Conservation (phyloP, 305 asterid species). For the Petunia hybrid region DNA sequence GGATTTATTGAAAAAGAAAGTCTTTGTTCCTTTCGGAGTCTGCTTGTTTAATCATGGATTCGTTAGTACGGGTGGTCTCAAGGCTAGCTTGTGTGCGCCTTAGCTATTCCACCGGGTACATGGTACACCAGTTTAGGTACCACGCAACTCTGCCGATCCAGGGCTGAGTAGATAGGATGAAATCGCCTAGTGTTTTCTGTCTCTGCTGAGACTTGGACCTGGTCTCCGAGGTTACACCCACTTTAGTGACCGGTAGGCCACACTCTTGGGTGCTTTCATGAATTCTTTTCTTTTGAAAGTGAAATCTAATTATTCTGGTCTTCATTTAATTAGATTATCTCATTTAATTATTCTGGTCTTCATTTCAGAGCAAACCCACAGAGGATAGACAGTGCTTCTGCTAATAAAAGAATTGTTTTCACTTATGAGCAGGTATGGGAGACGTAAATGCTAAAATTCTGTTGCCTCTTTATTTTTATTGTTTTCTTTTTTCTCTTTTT, state of each 20-base stretch:
- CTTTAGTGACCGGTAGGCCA: too few species aligned
- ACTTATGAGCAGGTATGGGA: slow-evolving; percentile 87
- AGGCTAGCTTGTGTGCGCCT: too few species aligned
- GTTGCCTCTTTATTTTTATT: slow-evolving; percentile 25
- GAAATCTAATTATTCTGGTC: background rate
- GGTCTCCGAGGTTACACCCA: background rate
- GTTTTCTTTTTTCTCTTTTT: background rate
- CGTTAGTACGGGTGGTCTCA: too few species aligned
- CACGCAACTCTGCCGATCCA: too few species aligned
- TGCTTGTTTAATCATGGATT: too few species aligned
- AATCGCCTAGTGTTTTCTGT: too few species aligned
- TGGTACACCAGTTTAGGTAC: too few species aligned
- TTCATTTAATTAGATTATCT: background rate
- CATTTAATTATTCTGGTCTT: slow-evolving; percentile 34
- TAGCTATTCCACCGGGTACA: too few species aligned
- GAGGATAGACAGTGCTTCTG: slow-evolving; percentile 83
- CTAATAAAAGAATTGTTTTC: slow-evolving; percentile 78
- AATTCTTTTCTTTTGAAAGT: slow-evolving; percentile 20
- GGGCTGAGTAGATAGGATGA: too few species aligned
- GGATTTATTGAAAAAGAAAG: too few species aligned
- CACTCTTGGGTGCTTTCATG: background rate
- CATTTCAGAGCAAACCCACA: slow-evolving; percentile 87
- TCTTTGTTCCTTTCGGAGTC: too few species aligned
- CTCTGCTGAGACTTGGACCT: slow-evolving; percentile 2
- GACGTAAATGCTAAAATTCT: slow-evolving; percentile 11